Percentiles rank a stretch among this genome's conserved stretches.
Evolutionary conservation across 1,284 basidiomycete species (phyloP).

Genomic region (Tilletiaria anomala): DNA sequence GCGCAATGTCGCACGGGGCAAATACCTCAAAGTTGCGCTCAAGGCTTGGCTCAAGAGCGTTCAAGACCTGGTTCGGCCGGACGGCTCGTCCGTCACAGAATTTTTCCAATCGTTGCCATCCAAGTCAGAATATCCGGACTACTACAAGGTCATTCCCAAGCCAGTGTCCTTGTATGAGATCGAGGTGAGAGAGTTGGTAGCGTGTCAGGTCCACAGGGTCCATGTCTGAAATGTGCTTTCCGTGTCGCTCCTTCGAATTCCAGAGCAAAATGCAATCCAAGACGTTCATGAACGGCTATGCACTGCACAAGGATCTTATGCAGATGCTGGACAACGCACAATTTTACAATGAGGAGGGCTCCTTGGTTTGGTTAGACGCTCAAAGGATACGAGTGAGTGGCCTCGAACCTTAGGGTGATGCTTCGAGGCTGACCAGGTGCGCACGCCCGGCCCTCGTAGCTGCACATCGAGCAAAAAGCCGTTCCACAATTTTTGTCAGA

Average conservation of each 20-base stretch:
- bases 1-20: too few relatives aligned
- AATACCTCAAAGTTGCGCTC: too few relatives aligned
- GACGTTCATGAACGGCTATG: constrained; percentile 26
- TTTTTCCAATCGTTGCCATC: constrained; percentile 29
- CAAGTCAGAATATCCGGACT: constrained; percentile 25
- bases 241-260: not conserved
- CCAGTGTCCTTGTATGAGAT: constrained; percentile 30
- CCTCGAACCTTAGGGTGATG: not conserved
- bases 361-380: constrained; percentile 27
- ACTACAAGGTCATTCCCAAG: constrained; percentile 28
- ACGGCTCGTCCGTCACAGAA: too few relatives aligned
- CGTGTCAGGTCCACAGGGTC: not conserved
- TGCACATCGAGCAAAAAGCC: constrained; percentile 22
- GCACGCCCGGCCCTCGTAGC: not conserved
- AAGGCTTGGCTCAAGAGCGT: too few relatives aligned
- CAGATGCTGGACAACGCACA: constrained; percentile 36
- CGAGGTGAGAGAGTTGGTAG: constrained; percentile 6
- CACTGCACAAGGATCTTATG: constrained; percentile 23
- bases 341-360: constrained; percentile 25
- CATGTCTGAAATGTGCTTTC: not conserved
- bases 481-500: constrained; percentile 28
- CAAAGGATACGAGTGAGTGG: constrained; percentile 12
- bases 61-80: too few relatives aligned
- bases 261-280: constrained; percentile 11
- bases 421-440: not conserved